phyloP scores from a whole-genome alignment of 139 green algal species.

The Coelastrella sp. region DNA sequence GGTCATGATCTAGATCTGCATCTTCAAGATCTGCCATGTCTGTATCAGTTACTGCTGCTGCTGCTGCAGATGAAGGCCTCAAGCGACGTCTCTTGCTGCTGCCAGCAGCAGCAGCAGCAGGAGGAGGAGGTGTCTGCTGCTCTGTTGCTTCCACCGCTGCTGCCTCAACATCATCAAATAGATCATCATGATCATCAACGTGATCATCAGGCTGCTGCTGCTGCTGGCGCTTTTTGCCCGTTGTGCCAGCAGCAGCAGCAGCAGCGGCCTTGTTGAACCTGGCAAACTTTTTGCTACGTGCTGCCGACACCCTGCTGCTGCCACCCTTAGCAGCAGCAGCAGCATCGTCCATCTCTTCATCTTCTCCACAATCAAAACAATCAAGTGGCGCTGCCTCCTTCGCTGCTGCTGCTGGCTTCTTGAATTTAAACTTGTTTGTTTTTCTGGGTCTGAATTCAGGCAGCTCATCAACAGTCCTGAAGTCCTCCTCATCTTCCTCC shows the following conservation, averaged over 20 bases:
- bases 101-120: not conserved
- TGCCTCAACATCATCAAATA: not conserved
- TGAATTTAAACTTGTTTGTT: not conserved
- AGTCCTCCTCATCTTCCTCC: not conserved
- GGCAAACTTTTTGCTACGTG: conserved; percentile 8
- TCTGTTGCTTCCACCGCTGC: not conserved
- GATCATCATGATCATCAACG: not conserved
- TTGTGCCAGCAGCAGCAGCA: not conserved
- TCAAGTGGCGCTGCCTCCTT: too few relatives aligned
- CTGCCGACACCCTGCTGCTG: conserved; percentile 21
- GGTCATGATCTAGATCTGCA: not conserved
- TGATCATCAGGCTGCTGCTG: conserved; percentile 21
- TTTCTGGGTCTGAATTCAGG: conserved; percentile 25
- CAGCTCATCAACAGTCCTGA: conserved; percentile 13
- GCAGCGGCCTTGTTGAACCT: conserved; percentile 7
- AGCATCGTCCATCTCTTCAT: not conserved
- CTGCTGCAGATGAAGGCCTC: not conserved
- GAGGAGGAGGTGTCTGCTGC: not conserved
- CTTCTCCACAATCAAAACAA: too few relatives aligned
- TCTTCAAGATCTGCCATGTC: not conserved
- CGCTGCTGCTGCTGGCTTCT: too few relatives aligned
- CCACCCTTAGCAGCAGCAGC: not conserved
- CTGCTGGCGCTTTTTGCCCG: conserved; percentile 8
- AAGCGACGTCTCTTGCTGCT: not conserved
- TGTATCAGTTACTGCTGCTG: not conserved